These are phyloP conservation scores for Naematelia aurantialba DNA, from an alignment of 768 basidiomycete species.

Conservation along the genomic window DNA sequence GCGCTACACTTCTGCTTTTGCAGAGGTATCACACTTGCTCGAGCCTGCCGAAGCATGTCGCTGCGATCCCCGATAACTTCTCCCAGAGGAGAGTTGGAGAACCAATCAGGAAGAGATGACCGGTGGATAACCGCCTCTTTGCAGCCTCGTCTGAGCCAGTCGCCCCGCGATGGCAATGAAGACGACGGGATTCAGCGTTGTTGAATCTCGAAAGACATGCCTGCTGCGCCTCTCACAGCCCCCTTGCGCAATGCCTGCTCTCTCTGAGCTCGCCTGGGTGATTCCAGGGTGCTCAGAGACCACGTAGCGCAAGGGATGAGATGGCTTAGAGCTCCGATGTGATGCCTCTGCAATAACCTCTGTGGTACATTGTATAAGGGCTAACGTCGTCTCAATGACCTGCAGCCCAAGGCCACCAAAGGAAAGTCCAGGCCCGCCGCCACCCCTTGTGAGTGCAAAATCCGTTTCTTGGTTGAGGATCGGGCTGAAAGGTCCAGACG, in stretches of 20 bases:
- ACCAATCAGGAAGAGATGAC: neutral
- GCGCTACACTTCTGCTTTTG: conserved; percentile 14
- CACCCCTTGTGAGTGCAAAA: conserved; percentile 47
- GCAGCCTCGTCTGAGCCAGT: neutral
- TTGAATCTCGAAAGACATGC: conserved; percentile 1
- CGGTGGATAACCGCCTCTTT: conserved; percentile 2
- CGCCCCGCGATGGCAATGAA: neutral
- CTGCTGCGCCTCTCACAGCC: conserved; percentile 1
- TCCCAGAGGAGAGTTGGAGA: neutral
- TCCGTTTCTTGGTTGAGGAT: neutral
- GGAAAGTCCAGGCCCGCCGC: conserved; percentile 51
- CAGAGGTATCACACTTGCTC: conserved; percentile 10
- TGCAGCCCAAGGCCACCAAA: conserved; percentile 52
- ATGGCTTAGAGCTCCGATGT: conserved; percentile 45
- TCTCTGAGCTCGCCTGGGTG: conserved; percentile 22
- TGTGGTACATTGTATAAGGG: conserved; percentile 13
- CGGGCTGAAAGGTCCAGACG: conserved; percentile 22
- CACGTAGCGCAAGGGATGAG: neutral
- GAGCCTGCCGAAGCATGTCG: conserved; percentile 2
- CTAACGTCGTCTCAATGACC: conserved; percentile 51
- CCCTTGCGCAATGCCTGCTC: neutral
- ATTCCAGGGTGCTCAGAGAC: conserved; percentile 19
- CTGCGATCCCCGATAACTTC: neutral
- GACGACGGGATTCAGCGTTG: neutral
- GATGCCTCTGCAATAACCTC: conserved; percentile 30